Percentiles rank a stretch among this genome's conserved stretches.
Evolutionary conservation across 306 rosid genomes (phyloP).

Genomic region (cucumber (Cucumis sativus)): DNA sequence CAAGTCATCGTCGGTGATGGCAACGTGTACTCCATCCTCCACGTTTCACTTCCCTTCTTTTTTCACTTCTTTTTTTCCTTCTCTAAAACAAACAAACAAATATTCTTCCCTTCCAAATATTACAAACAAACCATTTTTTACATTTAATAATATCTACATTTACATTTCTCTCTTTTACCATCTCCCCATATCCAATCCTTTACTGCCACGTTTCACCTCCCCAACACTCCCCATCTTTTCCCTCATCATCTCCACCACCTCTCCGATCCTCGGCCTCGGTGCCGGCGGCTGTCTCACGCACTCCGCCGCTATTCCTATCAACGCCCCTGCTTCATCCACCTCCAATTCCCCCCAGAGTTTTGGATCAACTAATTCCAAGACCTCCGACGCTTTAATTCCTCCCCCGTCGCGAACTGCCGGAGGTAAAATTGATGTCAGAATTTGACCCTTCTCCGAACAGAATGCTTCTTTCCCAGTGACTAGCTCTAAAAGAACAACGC

Average conservation of each 20-base stretch:
- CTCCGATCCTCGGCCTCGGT: slow-evolving; percentile 23
- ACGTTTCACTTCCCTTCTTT: neutral
- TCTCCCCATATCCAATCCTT: neutral
- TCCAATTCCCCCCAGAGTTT: slow-evolving; percentile 18
- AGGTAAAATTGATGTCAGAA: slow-evolving; percentile 12
- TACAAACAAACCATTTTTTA: neutral
- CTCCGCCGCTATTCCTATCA: slow-evolving; percentile 17
- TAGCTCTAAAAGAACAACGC: slow-evolving; percentile 27
- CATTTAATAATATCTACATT: neutral
- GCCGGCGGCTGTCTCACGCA: slow-evolving; percentile 28
- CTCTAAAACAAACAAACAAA: neutral
- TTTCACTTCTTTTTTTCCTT: neutral
- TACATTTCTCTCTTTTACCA: neutral
- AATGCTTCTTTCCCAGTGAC: slow-evolving; percentile 32
- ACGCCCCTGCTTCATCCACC: slow-evolving; percentile 17
- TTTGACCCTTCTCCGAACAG: slow-evolving; percentile 17
- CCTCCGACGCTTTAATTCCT: neutral
- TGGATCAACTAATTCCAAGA: slow-evolving; percentile 17
- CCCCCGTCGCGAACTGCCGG: neutral
- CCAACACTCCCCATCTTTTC: neutral
- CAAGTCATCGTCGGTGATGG: slow-evolving; percentile 7
- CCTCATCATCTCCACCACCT: slow-evolving; percentile 11
- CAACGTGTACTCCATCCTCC: slow-evolving; percentile 4
- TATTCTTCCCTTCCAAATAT: neutral
- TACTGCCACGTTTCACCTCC: neutral